These are phyloP conservation scores for Panicum miliaceum DNA, from an alignment of 176 grass and related monocot species.

Conservation along the genomic window DNA sequence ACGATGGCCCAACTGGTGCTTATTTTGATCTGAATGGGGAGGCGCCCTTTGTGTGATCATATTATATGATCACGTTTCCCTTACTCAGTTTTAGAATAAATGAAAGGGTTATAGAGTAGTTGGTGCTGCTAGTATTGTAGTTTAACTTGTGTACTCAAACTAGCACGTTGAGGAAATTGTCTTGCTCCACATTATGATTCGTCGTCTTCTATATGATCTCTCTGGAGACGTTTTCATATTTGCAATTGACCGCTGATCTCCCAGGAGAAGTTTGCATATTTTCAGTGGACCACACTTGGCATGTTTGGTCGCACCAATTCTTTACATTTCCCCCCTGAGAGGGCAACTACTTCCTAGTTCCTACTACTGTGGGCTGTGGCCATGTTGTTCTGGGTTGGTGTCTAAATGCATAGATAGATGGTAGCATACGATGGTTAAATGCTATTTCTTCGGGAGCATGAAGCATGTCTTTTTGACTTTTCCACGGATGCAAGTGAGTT, in stretches of 20 bases:
- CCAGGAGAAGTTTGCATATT: neutral
- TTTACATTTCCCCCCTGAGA: neutral
- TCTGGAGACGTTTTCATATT: neutral
- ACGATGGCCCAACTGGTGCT: slow-evolving; percentile 56
- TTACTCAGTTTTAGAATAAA: neutral
- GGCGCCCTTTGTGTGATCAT: slow-evolving; percentile 53
- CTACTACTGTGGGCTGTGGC: neutral
- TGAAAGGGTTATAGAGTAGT: neutral
- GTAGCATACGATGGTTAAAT: neutral
- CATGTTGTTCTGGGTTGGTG: neutral
- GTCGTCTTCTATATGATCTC: neutral
- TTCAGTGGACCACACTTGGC: neutral
- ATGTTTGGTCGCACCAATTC: neutral
- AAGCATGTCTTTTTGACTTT: neutral
- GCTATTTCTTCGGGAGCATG: neutral
- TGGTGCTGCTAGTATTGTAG: neutral
- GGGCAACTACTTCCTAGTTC: neutral
- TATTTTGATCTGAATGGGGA: slow-evolving; percentile 63
- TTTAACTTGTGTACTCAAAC: slow-evolving; percentile 17
- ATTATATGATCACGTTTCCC: neutral
- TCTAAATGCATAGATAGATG: too few species aligned
- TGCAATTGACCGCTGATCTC: neutral
- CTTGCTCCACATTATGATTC: neutral
- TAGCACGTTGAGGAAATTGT: neutral
- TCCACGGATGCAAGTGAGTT: neutral